Conservation (phyloP, 2,329 filamentous ascomycete species). For the Niveomyces coronatus region DNA sequence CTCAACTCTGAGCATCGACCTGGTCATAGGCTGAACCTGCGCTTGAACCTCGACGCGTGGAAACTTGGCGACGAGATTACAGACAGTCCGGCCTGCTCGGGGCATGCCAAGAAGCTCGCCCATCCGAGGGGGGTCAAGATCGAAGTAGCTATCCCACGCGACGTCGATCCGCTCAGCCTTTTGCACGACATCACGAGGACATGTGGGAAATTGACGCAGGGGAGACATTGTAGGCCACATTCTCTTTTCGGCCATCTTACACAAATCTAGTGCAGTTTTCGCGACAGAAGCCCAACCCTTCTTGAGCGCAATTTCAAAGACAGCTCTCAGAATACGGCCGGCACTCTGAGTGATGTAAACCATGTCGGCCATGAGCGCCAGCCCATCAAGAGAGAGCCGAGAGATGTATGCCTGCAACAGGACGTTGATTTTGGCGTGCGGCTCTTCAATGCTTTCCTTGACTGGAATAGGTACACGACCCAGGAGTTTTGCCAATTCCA, state of each 20-base stretch:
- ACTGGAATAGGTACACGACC: constrained; percentile 88
- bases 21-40: constrained; percentile 87
- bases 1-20: constrained; percentile 85
- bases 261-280: constrained; percentile 84
- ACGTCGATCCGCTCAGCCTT: constrained; percentile 95
- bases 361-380: constrained; percentile 95
- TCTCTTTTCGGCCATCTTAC: constrained; percentile 98
- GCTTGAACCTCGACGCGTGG: constrained; percentile 87
- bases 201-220: constrained; percentile 76
- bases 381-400: constrained; percentile 80
- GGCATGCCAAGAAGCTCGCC: constrained; percentile 87
- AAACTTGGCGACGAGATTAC: constrained; percentile 81
- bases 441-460: constrained; percentile 94
- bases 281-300: constrained; percentile 94
- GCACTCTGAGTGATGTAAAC: constrained; percentile 98
- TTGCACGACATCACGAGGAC: constrained; percentile 73
- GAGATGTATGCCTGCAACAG: constrained; percentile 95
- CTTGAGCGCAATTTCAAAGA: constrained; percentile 95
- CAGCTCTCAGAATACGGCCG: constrained; percentile 85
- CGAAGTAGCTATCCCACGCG: constrained; percentile 87
- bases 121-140: constrained; percentile 92
- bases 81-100: constrained; percentile 77
- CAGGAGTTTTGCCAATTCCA: constrained; percentile 86
- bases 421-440: constrained; percentile 96
- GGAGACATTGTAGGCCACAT: constrained; percentile 99